Conservation (phyloP, 306 rosid genomes). For the Gastrolobium bilobum region DNA sequence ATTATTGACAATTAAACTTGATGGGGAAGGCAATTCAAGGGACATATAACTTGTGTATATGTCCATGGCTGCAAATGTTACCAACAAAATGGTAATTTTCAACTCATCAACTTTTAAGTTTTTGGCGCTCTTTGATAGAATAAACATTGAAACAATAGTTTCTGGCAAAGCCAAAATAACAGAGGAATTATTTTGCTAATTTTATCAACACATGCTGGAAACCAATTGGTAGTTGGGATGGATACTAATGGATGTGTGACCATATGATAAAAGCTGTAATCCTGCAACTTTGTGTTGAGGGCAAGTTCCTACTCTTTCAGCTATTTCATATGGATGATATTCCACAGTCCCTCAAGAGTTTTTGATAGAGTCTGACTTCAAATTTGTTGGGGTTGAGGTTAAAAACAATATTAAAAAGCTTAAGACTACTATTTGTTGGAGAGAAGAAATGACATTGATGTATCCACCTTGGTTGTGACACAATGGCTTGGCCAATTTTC, state of each 20-base stretch:
- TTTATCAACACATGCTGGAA: background rate
- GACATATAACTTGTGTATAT: slow-evolving; percentile 56
- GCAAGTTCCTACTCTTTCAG: slow-evolving; percentile 44
- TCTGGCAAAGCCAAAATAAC: background rate
- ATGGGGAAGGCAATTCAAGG: slow-evolving; percentile 54
- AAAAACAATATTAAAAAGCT: slow-evolving; percentile 4
- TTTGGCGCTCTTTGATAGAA: background rate
- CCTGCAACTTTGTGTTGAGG: slow-evolving; percentile 43
- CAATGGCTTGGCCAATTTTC: slow-evolving; percentile 3
- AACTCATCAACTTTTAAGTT: slow-evolving; percentile 21
- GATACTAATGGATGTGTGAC: slow-evolving; percentile 44
- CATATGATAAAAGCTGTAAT: slow-evolving; percentile 15
- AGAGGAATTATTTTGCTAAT: slow-evolving; percentile 40
- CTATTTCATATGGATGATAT: background rate
- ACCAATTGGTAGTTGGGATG: slow-evolving; percentile 25
- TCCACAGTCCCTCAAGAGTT: background rate
- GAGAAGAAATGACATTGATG: slow-evolving; percentile 2
- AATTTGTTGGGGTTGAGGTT: slow-evolving; percentile 47
- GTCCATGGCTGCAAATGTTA: background rate
- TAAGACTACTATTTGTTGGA: slow-evolving; percentile 12
- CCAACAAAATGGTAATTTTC: background rate
- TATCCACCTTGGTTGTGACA: background rate
- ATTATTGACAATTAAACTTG: slow-evolving; percentile 58
- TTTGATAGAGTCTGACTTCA: background rate
- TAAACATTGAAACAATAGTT: slow-evolving; percentile 43